phyloP scores from a whole-genome alignment of 2,329 filamentous ascomycete species.

The Cercospora sesami region DNA sequence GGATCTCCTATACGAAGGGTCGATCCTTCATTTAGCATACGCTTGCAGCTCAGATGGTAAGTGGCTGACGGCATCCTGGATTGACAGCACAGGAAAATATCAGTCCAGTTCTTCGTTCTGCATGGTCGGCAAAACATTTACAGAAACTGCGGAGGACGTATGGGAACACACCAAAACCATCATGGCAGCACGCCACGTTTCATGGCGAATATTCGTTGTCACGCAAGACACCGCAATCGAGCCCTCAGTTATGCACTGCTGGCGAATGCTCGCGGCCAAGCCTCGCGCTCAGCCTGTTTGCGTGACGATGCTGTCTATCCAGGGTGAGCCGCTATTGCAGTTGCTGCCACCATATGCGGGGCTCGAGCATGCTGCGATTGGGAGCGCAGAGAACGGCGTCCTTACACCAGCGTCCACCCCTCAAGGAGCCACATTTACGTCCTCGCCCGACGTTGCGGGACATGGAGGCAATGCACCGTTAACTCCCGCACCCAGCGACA shows the following conservation, averaged over 20 bases:
- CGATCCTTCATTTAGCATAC: conserved; percentile 78
- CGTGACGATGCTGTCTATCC: conserved; percentile 32
- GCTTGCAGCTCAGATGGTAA: conserved; percentile 71
- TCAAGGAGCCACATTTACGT: conserved; percentile 32
- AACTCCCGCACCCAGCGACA: conserved; percentile 52
- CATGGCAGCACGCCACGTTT: conserved; percentile 66
- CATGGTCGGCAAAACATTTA: conserved; percentile 61
- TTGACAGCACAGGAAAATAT: conserved; percentile 71
- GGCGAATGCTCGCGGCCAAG: conserved; percentile 31
- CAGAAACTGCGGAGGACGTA: conserved; percentile 70
- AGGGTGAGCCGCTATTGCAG: conserved; percentile 25
- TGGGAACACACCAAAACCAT: conserved; percentile 74
- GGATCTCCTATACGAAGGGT: conserved; percentile 74
- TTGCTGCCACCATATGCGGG: conserved; percentile 22
- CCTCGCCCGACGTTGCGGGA: conserved; percentile 35
- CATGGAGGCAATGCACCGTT: conserved; percentile 37
- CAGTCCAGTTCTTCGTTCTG: conserved; percentile 75
- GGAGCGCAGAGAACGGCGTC: conserved; percentile 37
- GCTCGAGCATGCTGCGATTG: conserved; percentile 6
- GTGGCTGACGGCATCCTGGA: conserved; percentile 81
- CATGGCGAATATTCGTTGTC: conserved; percentile 75
- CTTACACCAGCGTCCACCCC: conserved; percentile 69
- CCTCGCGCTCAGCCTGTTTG: conserved; percentile 43
- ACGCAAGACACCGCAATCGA: conserved; percentile 23
- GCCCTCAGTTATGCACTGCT: conserved; percentile 25